Base-by-base conservation (phyloP, 2,329 filamentous ascomycete genomes). In the Colletotrichum abscissum region DNA sequence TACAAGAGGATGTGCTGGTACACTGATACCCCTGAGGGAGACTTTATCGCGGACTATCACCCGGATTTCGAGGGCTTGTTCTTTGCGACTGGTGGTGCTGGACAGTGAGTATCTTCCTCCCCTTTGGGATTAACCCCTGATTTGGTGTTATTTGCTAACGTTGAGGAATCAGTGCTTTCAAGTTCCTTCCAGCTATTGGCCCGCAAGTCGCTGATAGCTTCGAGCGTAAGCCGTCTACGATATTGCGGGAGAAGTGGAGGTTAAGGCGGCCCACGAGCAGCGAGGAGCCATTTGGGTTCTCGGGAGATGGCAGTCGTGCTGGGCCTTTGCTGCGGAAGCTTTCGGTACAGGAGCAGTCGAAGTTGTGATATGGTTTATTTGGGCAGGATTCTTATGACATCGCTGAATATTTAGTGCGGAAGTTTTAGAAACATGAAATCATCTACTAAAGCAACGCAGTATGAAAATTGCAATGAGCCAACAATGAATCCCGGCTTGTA, bases 1-100 rank as follows among this genome's bases (percentile, higher is more conserved):
- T 81, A 84, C 12, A 86, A 85, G 6, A 82, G 89, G 5, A 80
- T 92, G 55, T 92, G 91, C 76, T 92, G 90, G 90, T 92, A 92
- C 76, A 90, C 87, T 4, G 91, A 92, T 80, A 92, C 91, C 70
- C 89, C 89, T 0, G 85, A 86, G n/a, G 90, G 89, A 1, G 88
- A 92, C 75, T 92, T 92, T 78, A 84, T 92, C 58, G 85, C 92
- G 28, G 86, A 88, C 24, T 84, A 88, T 69, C 89, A 92, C 72
- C 90, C 90, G 0, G 76, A 80, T 1, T 81, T 86, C 8, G 76
- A 83, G 2, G 84, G 85, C 0, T 74, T 88, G 0, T 88, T 89
- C 72, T 38, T 89, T 1, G 87, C 86, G 0, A 87, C 85, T 0
- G 87, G 86, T 0, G 86, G 86, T 0, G 84, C 84, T 26, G 86